These are phyloP conservation scores for Penstemon barbatus DNA, from an alignment of 257 asterid genomes.

Conservation along the genomic window DNA sequence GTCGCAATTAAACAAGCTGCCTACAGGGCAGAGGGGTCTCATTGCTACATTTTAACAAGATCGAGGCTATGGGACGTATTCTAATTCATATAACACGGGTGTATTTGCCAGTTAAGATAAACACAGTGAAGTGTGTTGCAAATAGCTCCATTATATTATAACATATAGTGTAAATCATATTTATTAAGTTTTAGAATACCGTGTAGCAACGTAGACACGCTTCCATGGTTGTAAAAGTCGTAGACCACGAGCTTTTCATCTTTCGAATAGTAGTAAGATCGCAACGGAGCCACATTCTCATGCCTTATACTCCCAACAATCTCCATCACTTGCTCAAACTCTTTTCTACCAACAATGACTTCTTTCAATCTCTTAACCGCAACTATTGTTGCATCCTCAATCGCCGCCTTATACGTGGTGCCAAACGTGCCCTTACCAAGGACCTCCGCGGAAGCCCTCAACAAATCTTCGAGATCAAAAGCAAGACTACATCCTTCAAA, in stretches of 20 bases:
- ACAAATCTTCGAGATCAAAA: slow-evolving; percentile 74
- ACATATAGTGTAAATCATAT: too few species aligned
- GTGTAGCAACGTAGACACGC: slow-evolving; percentile 61
- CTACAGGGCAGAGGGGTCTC: too few species aligned
- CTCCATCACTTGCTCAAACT: slow-evolving; percentile 82
- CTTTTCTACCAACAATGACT: slow-evolving; percentile 57
- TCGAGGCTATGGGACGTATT: too few species aligned
- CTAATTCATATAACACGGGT: too few species aligned
- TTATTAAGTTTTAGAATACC: slow-evolving; percentile 43
- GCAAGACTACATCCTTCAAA: slow-evolving; percentile 63
- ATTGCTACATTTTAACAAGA: too few species aligned
- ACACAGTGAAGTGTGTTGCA: background rate
- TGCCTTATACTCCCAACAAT: slow-evolving; percentile 59
- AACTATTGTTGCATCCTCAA: slow-evolving; percentile 64
- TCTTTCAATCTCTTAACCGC: slow-evolving; percentile 79
- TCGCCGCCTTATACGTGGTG: slow-evolving; percentile 66
- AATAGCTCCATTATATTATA: too few species aligned
- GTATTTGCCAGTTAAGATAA: background rate
- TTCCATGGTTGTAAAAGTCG: slow-evolving; percentile 62
- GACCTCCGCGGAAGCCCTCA: slow-evolving; percentile 84
- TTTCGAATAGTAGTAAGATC: slow-evolving; percentile 74
- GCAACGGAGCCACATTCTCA: slow-evolving; percentile 59
- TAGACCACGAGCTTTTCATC: slow-evolving; percentile 80
- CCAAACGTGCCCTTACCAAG: slow-evolving; percentile 81
- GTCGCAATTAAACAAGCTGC: too few species aligned